phyloP scores from a whole-genome alignment of 2,329 filamentous ascomycete species.

The Aspergillus sp. region DNA sequence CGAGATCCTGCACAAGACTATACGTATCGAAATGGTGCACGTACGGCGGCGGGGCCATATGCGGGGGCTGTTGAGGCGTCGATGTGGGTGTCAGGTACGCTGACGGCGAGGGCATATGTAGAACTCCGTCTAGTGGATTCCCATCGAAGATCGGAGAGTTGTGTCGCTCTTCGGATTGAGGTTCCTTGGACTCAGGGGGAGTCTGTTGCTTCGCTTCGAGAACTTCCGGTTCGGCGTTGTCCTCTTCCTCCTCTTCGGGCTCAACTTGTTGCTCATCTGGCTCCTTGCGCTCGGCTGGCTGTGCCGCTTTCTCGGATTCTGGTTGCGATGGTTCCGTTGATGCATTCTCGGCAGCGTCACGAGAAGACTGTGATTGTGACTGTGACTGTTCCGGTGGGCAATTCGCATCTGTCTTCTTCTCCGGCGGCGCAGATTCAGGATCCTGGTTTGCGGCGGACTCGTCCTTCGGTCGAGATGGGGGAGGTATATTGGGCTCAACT shows the following conservation, averaged over 20 bases:
- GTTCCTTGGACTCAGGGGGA: constrained; percentile 10
- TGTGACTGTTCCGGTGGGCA: constrained; percentile 18
- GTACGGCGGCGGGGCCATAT: constrained; percentile 70
- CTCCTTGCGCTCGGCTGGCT: constrained; percentile 15
- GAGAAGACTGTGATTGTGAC: constrained; percentile 6
- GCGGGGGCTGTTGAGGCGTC: constrained; percentile 55
- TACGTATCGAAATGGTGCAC: constrained; percentile 98
- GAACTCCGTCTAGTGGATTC: constrained; percentile 41
- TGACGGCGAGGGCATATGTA: constrained; percentile 43
- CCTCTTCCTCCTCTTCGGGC: constrained; percentile 19
- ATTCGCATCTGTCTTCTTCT: constrained; percentile 11
- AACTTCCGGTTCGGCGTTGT: constrained; percentile 18
- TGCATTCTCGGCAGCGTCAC: not conserved
- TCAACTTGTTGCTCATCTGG: constrained; percentile 18
- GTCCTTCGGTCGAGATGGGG: constrained; percentile 34
- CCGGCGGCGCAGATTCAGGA: constrained; percentile 1
- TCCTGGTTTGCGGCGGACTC: constrained; percentile 14
- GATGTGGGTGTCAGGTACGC: constrained; percentile 33
- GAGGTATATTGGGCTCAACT: constrained; percentile 41
- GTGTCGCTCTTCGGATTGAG: constrained; percentile 6
- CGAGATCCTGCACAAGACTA: constrained; percentile 77
- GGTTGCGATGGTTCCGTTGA: constrained; percentile 14
- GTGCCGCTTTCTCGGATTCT: constrained; percentile 15
- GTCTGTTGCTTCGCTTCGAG: constrained; percentile 6
- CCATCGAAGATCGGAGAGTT: constrained; percentile 10